Percentiles rank a stretch among this genome's conserved stretches.
These are phyloP conservation scores for Tarenaya hassleriana DNA, from an alignment of 345 rosid species.

Conservation along the genomic window DNA sequence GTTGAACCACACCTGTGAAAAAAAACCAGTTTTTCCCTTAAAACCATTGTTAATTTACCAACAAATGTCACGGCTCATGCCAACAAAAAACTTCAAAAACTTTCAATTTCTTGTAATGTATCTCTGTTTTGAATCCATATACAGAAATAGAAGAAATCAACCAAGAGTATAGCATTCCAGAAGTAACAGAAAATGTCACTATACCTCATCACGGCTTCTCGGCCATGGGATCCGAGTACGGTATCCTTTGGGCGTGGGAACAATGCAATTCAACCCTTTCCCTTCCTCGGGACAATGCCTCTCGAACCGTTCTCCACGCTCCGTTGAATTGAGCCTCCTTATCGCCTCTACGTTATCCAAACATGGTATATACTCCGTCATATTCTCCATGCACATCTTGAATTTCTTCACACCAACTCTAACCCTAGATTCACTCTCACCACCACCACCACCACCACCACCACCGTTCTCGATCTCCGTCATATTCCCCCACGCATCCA, in stretches of 20 bases:
- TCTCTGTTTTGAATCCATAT: too few relatives aligned
- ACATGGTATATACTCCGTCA: slow-evolving; percentile 86
- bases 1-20: slow-evolving; percentile 66
- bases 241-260: slow-evolving; percentile 73
- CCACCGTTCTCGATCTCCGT: slow-evolving; percentile 26
- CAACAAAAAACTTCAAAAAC: too few relatives aligned
- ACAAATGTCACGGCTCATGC: too few relatives aligned
- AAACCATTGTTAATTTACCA: too few relatives aligned
- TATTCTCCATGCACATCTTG: slow-evolving; percentile 45
- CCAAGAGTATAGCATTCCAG: neutral
- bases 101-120: too few relatives aligned
- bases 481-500: slow-evolving; percentile 46
- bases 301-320: slow-evolving; percentile 71
- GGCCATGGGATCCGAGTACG: slow-evolving; percentile 82
- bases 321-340: slow-evolving; percentile 55
- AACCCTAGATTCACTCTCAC: slow-evolving; percentile 4
- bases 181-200: slow-evolving; percentile 3
- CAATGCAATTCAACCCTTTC: slow-evolving; percentile 63
- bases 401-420: slow-evolving; percentile 21
- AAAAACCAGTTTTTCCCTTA: slow-evolving; percentile 14
- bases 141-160: slow-evolving; percentile 1
- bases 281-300: slow-evolving; percentile 76
- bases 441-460: slow-evolving; percentile 23
- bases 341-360: slow-evolving; percentile 75
- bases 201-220: slow-evolving; percentile 87